Conservation (phyloP, 257 asterid genomes). For the Nicotiana knightiana region DNA sequence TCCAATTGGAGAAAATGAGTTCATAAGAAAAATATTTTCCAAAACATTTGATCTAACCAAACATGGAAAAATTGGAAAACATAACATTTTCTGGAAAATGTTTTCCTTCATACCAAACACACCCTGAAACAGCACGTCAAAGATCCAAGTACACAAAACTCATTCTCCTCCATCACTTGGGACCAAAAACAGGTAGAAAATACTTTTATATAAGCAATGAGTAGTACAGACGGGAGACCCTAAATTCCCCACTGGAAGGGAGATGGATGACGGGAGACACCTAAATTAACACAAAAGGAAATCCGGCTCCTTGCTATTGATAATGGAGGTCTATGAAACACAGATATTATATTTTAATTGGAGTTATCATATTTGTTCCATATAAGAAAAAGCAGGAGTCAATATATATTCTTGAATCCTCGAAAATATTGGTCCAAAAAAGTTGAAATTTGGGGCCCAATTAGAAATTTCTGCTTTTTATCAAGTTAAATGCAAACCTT, state of each 20-base stretch:
- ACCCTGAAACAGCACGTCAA: too few species aligned
- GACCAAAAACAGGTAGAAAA: too few species aligned
- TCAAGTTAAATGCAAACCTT: background rate
- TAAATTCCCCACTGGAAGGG: background rate
- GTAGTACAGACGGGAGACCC: background rate
- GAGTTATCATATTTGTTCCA: background rate
- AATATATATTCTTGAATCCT: background rate
- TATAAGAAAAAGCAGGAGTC: background rate
- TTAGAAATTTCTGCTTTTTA: background rate
- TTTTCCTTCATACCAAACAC: too few species aligned
- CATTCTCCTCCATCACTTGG: too few species aligned
- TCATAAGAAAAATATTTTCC: too few species aligned
- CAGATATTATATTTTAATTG: background rate
- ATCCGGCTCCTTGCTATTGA: background rate
- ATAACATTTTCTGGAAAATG: too few species aligned
- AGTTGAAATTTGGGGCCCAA: background rate
- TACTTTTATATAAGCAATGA: too few species aligned
- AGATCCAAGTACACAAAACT: too few species aligned
- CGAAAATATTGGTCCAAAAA: too few species aligned
- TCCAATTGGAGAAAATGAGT: too few species aligned
- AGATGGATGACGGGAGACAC: background rate
- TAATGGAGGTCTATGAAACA: background rate
- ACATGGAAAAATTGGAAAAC: too few species aligned
- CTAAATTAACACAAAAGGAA: background rate
- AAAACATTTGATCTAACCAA: too few species aligned